A percentile compares a stretch with the other conserved stretches of the same genome.
Evolutionary conservation across 306 rosid species (phyloP).

Genomic region (Aeschynomene evenia): DNA sequence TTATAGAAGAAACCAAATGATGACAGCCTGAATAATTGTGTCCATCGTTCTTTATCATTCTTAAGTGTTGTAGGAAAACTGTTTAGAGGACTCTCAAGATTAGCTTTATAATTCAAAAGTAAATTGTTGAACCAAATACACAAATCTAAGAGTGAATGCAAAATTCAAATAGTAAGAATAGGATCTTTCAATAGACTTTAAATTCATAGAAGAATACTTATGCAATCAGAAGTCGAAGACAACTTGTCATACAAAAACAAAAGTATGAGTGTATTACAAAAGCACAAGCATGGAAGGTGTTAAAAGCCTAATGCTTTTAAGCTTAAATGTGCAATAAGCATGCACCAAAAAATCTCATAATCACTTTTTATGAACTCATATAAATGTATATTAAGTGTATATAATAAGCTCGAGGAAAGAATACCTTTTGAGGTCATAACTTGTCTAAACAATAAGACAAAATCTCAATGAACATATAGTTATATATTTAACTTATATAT

Average conservation of each 20-base stretch:
- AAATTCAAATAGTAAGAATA: slow-evolving; percentile 30
- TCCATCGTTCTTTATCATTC: slow-evolving; percentile 82
- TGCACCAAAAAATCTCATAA: not conserved
- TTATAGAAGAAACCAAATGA: not conserved
- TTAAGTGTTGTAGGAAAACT: slow-evolving; percentile 83
- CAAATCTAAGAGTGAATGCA: not conserved
- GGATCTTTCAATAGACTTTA: slow-evolving; percentile 94
- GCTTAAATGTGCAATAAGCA: slow-evolving; percentile 19
- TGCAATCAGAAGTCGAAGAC: slow-evolving; percentile 98
- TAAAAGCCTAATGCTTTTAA: slow-evolving; percentile 21
- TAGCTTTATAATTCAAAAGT: slow-evolving; percentile 64
- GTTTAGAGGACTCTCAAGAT: slow-evolving; percentile 93
- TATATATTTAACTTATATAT: slow-evolving; percentile 27
- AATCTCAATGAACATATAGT: slow-evolving; percentile 21
- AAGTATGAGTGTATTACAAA: too few relatives aligned
- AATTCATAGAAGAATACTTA: slow-evolving; percentile 90
- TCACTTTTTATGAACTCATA: slow-evolving; percentile 27
- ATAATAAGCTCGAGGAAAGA: not conserved
- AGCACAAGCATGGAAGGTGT: too few relatives aligned
- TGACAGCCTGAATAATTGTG: not conserved
- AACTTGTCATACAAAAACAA: slow-evolving; percentile 71
- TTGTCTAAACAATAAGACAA: not conserved
- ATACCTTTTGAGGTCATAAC: slow-evolving; percentile 33
- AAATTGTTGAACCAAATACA: slow-evolving; percentile 35
- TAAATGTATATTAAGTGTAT: not conserved